Base-by-base conservation (phyloP, 2,329 filamentous ascomycete genomes). In the Pseudopithomyces maydicus region DNA sequence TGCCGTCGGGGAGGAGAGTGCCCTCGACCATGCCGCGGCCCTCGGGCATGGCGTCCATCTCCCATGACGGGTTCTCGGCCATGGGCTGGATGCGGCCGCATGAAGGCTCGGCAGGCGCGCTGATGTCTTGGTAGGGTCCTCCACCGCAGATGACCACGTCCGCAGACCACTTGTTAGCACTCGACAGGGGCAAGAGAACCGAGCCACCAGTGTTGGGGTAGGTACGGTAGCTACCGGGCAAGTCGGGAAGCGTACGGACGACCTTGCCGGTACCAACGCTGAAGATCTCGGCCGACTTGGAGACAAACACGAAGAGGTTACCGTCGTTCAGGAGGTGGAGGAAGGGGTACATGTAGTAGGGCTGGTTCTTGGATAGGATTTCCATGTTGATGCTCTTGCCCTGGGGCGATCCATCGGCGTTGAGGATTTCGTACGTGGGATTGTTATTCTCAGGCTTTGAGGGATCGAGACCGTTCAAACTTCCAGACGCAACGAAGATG, bases 331-430 rank as follows among this genome's bases (percentile, higher is more conserved):
- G 77, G 1, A 87, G 76, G 65, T 87, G 84, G 29, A 88, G 73
- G 70, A 87, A 87, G 2, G 85, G 85, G 65, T 87, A 87, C 84
- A 86, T 86, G 72, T 85, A 87, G 74, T 87, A 87, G 14, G 85
- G 85, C 69, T 86, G 83, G 62, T 84, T 85, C 67, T 81, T 80
- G 53, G 74, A 77, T 22, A 88, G 74, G 36, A 87, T 83, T 4
- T 82, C 79, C 77, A 87, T 79, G 8, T 73, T 70, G 42, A 80
- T 77, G 65, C 77, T 85, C 17, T 72, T 68, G 46, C 83, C 83
- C 44, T 76, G 71, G 3, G 80, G 77, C 42, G 79, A 69, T 55
- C 82, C 85, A 41, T 78, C 65, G 26, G 73, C 58, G 55, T 82
- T 80, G n/a, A 87, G 74, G 23, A 86, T 80, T 66, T 88, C 85